Evolutionary conservation across 2,329 filamentous ascomycete genomes (phyloP).

Genomic region (Acephala macrosclerotiorum): DNA sequence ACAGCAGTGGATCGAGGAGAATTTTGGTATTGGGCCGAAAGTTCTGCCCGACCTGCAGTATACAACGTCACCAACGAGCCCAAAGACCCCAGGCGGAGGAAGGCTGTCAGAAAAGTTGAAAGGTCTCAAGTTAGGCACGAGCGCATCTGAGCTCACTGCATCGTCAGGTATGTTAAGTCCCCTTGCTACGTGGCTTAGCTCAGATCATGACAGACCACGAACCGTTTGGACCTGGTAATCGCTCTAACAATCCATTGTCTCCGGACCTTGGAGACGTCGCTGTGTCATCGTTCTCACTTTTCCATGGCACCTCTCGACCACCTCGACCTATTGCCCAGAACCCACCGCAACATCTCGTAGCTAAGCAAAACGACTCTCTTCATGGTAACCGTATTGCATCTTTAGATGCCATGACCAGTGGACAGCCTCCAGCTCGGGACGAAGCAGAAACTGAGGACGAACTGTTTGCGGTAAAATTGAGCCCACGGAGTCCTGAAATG

Average conservation of each 20-base stretch:
- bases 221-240: conserved; percentile 12
- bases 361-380: conserved; percentile 32
- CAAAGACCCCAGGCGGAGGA: conserved; percentile 68
- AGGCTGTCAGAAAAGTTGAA: conserved; percentile 81
- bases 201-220: conserved; percentile 19
- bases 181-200: conserved; percentile 4
- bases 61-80: conserved; percentile 58
- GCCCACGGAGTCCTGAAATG: conserved; percentile 86
- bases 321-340: conserved; percentile 47
- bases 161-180: conserved; percentile 54
- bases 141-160: conserved; percentile 66
- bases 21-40: conserved; percentile 60
- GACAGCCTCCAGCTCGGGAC: conserved; percentile 44
- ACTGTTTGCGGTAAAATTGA: conserved; percentile 86
- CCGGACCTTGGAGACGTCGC: conserved; percentile 70
- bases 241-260: conserved; percentile 56
- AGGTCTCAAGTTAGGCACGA: conserved; percentile 80
- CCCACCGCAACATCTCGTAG: conserved; percentile 38
- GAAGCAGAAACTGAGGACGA: conserved; percentile 73
- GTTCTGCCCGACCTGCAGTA: conserved; percentile 43
- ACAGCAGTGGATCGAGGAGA: conserved; percentile 83
- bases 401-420: conserved; percentile 48
- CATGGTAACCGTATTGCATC: conserved; percentile 39
- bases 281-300: conserved; percentile 66
- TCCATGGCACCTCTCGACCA: conserved; percentile 55